Evolutionary conservation across 2,329 filamentous ascomycete genomes (phyloP), one percentile per base, ranked within the genome.

Genomic region (Penicillium sp.): DNA sequence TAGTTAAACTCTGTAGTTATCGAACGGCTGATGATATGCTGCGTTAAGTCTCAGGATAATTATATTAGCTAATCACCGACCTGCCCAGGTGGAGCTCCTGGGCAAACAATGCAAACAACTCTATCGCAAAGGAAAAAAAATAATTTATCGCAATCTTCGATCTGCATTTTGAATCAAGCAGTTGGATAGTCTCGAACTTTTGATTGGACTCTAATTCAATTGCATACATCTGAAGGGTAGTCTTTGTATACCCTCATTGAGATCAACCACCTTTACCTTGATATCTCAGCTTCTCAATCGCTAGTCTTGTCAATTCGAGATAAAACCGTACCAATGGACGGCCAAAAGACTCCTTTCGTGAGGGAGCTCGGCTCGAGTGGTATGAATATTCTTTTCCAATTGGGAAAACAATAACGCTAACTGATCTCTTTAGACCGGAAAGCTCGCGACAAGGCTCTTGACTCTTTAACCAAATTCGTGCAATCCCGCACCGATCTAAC

Each of bases 311-410:
- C 55, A 61, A 61, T 55, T 37, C 52, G 29, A 50, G 38, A 50
- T 22, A 42, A 37, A 53, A 42, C 52, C 46, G 37, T 26, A 34
- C 52, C 45, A 58, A 73, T 72, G 70, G 73, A 78, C 59, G 64
- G 78, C 34, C 75, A 79, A 62, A 81, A 79, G 55, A 81, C 76
- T 61, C 89, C 90, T 6, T 95, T 95, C 64, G 87, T 95, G 61
- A 89, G 86, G 74, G 87, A 92, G 71, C 85, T 95, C 61, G 89
- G 89, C 53, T 92, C 90, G 35, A 94, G 89, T 76, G 89, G 90
- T 93, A 55, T 46, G 57, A 0, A n/a, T 20, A 22, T 18, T 8
- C 9, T 18, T 14, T 31, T 18, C 11, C 8, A 14, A 32, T 22
- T 35, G 20, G n/a, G n/a, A 29, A 18, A 24, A 26, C 3, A 14